Evolutionary conservation across 177 flowering plant genomes (phyloP).

Genomic region (Vitis hybrid): DNA sequence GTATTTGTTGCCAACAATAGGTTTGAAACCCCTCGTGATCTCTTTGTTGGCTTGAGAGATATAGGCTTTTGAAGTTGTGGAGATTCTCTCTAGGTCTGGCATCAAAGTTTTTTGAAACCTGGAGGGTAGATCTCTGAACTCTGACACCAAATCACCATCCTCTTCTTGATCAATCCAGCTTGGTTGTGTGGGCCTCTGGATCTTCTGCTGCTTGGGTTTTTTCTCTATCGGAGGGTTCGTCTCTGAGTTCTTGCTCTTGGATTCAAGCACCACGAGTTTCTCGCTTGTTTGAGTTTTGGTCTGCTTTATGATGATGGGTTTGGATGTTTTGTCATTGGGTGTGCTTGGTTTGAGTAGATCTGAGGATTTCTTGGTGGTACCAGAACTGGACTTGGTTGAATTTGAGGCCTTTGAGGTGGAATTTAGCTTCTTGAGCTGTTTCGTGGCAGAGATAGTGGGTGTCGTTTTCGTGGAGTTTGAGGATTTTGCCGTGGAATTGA

Average conservation of each 20-base stretch:
- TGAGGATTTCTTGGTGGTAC: slow-evolving; percentile 37
- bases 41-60: slow-evolving; percentile 61
- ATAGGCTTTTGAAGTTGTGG: slow-evolving; percentile 67
- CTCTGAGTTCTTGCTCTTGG: slow-evolving; percentile 13
- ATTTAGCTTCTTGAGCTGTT: slow-evolving; percentile 48
- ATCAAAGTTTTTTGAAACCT: slow-evolving; percentile 62
- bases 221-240: neutral
- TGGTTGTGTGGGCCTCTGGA: slow-evolving; percentile 23
- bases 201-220: slow-evolving; percentile 14
- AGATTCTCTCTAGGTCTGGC: slow-evolving; percentile 76
- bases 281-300: slow-evolving; percentile 14
- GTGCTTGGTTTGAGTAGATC: slow-evolving; percentile 45
- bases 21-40: slow-evolving; percentile 68
- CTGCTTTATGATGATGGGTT: slow-evolving; percentile 23
- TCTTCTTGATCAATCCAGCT: slow-evolving; percentile 50
- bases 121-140: slow-evolving; percentile 63
- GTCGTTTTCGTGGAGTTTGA: slow-evolving; percentile 18
- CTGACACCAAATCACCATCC: slow-evolving; percentile 56
- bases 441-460: slow-evolving; percentile 24
- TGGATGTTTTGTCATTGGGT: slow-evolving; percentile 52
- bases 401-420: slow-evolving; percentile 47
- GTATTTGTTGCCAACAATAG: slow-evolving; percentile 70
- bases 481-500: slow-evolving; percentile 37
- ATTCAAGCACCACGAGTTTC: slow-evolving; percentile 7
- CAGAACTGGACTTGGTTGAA: slow-evolving; percentile 36